A percentile compares a stretch with the other conserved stretches of the same genome.
Evolutionary conservation across 768 basidiomycete genomes (phyloP).

Genomic region (Candolleomyces aberdarensis): DNA sequence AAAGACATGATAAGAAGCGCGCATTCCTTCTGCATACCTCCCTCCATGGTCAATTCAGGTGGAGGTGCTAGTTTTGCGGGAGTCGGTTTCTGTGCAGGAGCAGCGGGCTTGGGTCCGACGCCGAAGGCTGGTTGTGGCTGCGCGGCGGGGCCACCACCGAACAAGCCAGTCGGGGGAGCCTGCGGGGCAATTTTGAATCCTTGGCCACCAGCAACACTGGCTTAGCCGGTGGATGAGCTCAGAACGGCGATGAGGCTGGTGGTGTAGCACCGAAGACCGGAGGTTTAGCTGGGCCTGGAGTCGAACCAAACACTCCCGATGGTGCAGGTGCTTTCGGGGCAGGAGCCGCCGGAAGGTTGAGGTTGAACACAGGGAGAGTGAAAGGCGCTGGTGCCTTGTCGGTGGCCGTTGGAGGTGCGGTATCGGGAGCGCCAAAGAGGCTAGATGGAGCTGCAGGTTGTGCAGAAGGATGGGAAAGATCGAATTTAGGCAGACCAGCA

Average conservation of each 20-base stretch:
- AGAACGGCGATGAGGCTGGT: neutral
- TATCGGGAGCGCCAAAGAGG: slow-evolving; percentile 1
- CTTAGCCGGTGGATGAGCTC: neutral
- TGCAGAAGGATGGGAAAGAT: slow-evolving; percentile 1
- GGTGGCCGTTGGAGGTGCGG: neutral
- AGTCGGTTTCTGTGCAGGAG: slow-evolving; percentile 10
- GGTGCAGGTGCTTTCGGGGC: neutral
- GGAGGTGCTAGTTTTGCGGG: slow-evolving; percentile 9
- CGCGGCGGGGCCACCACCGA: neutral
- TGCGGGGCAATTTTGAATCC: neutral
- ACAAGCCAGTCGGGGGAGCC: neutral
- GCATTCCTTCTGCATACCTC: slow-evolving; percentile 72
- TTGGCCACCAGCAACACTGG: neutral
- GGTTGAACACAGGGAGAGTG: neutral
- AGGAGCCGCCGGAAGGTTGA: neutral
- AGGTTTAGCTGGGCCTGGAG: neutral
- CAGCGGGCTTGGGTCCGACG: slow-evolving; percentile 4
- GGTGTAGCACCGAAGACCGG: neutral
- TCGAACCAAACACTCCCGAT: neutral
- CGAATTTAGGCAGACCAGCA: neutral
- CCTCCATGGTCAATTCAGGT: slow-evolving; percentile 36
- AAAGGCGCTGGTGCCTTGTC: neutral
- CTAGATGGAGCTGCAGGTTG: slow-evolving; percentile 11
- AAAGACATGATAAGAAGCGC: slow-evolving; percentile 43
- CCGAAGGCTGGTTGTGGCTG: neutral